Conservation (phyloP, 352 stramenopile genomes). For the Phytophthora ohioensis region DNA sequence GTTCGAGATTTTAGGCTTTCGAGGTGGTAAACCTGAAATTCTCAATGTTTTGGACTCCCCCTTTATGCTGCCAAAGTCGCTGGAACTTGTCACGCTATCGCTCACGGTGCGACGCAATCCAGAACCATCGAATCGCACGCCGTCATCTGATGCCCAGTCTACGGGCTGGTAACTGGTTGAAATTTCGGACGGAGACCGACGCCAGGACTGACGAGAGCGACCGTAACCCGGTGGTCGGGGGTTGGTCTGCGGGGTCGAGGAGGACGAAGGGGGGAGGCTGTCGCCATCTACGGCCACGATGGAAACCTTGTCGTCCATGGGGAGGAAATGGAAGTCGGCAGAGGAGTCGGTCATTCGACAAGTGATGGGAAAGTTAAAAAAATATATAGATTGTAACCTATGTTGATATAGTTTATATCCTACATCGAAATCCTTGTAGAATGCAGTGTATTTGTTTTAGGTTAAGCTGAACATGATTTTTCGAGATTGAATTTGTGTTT, state of each 20-base stretch:
- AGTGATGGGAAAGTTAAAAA: background rate
- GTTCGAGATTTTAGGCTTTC: background rate
- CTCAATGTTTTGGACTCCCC: background rate
- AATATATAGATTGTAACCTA: background rate
- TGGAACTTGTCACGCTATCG: slow-evolving; percentile 15
- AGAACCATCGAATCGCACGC: slow-evolving; percentile 34
- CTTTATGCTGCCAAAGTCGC: slow-evolving; percentile 6
- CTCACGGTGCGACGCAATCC: slow-evolving; percentile 26
- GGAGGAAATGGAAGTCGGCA: slow-evolving; percentile 9
- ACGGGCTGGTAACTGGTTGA: slow-evolving; percentile 39
- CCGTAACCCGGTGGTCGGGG: background rate
- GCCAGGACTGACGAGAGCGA: slow-evolving; percentile 11
- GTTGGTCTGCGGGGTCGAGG: background rate
- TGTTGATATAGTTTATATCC: too few relatives aligned
- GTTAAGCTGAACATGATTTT: too few relatives aligned
- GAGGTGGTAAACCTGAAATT: slow-evolving; percentile 6
- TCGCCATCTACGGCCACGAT: slow-evolving; percentile 18
- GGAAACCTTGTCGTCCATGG: slow-evolving; percentile 19
- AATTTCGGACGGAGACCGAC: slow-evolving; percentile 24
- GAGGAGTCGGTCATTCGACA: slow-evolving; percentile 15
- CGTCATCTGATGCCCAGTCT: slow-evolving; percentile 40
- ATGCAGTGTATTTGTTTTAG: too few relatives aligned
- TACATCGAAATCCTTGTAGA: too few relatives aligned
- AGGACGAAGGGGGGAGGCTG: slow-evolving; percentile 1
- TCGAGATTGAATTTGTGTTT: too few relatives aligned